Evolutionary conservation across 345 rosid species (phyloP), one percentile per base, ranked within the genome.

Genomic region (Pugionium cornutum): DNA sequence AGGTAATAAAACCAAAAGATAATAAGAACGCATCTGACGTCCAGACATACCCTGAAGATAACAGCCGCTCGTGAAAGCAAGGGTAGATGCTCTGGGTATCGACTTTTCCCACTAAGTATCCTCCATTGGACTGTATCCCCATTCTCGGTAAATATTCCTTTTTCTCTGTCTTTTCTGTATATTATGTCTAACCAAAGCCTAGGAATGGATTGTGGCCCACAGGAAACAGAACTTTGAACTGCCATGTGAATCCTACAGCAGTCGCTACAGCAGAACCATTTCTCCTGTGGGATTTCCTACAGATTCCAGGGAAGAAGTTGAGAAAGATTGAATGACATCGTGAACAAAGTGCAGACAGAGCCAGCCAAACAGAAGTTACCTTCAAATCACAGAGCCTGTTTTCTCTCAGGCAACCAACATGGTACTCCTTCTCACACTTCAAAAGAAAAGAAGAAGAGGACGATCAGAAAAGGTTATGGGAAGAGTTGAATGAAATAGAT

Each of bases 381-480:
- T 83, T 95, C 54, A 95, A 79, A 78, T 95, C 87, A 49, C 99
- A 87, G 1, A 71, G 70, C 58, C 87, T 89, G 66, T 71, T 81
- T 53, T 84, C 80, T 62, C 94, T 80, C 82, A 95, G 67, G 81
- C 99, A 95, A 44, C 97, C 96, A 64, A 95, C 96, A 76, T 87
- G 95, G 70, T 74, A 88, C 83, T 94, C 99, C 83, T 85, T 87
- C 83, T 95, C 99, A 60, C 99, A 95, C 99, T 94, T 46, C 47
- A 66, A 76, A 71, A 62, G 8, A 56, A 45, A 56, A 67, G 18
- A 18, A 18, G 28, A 73, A 68, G 58, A 27, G 39, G 5, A 43
- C 57, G 47, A 70, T 69, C 57, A 78, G 64, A 75, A 32, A 42
- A 54, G 58, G 10, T 35, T 65, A n/a, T 43, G 11, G 30, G 31